These are phyloP conservation scores for Penicillium sp. DNA, from an alignment of 2,329 filamentous ascomycete genomes.

Conservation along the genomic window DNA sequence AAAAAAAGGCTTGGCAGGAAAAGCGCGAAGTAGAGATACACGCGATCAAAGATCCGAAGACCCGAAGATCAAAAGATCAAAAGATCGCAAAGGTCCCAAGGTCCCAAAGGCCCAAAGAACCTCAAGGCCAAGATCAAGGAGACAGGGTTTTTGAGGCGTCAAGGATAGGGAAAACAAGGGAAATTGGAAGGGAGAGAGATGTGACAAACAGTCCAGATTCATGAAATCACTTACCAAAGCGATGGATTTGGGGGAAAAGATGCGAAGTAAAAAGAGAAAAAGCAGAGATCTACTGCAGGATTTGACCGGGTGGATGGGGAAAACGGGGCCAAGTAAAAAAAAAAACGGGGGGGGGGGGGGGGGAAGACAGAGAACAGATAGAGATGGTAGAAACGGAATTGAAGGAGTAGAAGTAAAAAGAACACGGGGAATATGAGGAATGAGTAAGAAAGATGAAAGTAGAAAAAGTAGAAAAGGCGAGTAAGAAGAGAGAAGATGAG, in stretches of 20 bases:
- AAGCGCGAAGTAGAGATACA: slow-evolving; percentile 5
- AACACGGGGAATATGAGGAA: not conserved
- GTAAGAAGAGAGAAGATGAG: not conserved
- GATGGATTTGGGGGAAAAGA: not conserved
- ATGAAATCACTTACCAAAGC: slow-evolving; percentile 2
- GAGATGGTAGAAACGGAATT: not conserved
- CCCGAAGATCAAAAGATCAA: not conserved
- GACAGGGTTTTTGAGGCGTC: not conserved
- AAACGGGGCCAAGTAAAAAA: slow-evolving; percentile 8
- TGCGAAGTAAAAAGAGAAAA: not conserved
- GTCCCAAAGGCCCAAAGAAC: not conserved
- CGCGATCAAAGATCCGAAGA: not conserved
- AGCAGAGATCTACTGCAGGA: slow-evolving; percentile 19
- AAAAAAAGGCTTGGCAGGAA: slow-evolving; percentile 6
- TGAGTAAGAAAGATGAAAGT: not conserved
- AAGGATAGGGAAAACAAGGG: not conserved
- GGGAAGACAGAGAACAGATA: slow-evolving; percentile 4
- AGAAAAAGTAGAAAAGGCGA: not conserved
- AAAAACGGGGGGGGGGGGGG: not conserved
- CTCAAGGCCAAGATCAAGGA: not conserved
- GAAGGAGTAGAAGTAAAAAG: too few relatives aligned
- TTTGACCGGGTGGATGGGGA: slow-evolving; percentile 16
- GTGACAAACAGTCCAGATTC: not conserved
- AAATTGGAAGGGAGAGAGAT: not conserved
- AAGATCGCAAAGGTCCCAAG: not conserved